A percentile compares a stretch with the other conserved stretches of the same genome.
Evolutionary conservation across 225 moss, liverwort and hornwort species (phyloP).

Genomic region (Asterella californica): DNA sequence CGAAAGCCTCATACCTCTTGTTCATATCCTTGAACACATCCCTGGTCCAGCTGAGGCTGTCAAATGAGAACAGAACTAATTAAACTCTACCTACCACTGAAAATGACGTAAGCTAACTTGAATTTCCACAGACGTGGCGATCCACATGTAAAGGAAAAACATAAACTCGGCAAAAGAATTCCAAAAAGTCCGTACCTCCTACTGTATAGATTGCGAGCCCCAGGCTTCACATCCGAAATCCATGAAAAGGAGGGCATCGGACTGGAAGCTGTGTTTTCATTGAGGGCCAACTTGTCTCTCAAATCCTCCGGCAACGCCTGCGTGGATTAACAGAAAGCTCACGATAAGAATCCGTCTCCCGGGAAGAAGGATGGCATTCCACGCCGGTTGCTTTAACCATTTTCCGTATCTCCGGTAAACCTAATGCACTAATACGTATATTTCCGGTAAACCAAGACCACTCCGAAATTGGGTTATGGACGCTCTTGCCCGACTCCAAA

Average conservation of each 20-base stretch:
- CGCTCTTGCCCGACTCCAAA: background rate
- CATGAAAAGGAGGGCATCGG: constrained; percentile 50
- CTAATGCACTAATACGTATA: background rate
- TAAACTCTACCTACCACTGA: constrained; percentile 8
- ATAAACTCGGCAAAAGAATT: background rate
- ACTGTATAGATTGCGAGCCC: constrained; percentile 39
- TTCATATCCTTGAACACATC: constrained; percentile 32
- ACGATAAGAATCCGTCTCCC: no score
- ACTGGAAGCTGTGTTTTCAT: constrained; percentile 43
- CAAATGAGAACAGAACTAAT: constrained; percentile 19
- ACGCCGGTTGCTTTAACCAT: background rate
- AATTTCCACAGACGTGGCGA: background rate
- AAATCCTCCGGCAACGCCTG: constrained; percentile 54
- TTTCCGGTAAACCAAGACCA: background rate
- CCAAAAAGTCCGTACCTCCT: constrained; percentile 39
- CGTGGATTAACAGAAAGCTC: background rate
- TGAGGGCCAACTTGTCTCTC: constrained; percentile 41
- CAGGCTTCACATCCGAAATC: constrained; percentile 49
- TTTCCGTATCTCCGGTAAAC: background rate
- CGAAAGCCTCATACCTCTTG: constrained; percentile 26
- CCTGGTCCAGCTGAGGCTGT: constrained; percentile 47
- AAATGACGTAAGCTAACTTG: background rate
- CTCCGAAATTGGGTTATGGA: background rate
- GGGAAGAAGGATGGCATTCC: background rate
- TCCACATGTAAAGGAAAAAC: background rate